Evolutionary conservation across 2,329 filamentous ascomycete species (phyloP), one percentile per base, ranked within the genome.

Genomic region (Mollisia scopiformis): DNA sequence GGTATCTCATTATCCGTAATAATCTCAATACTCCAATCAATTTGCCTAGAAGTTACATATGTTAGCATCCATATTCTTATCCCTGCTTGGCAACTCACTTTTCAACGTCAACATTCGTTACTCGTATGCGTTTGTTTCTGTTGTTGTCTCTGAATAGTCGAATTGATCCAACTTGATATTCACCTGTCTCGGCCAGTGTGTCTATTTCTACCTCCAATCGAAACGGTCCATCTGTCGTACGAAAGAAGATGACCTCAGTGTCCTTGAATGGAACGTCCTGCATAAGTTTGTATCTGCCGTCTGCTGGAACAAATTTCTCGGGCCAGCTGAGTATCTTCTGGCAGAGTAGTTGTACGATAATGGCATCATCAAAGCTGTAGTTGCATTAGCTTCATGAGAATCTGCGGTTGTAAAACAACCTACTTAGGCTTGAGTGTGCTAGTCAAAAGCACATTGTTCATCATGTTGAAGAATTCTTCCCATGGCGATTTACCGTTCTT

Each of bases 21-120:
- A 11, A 74, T 65, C 27, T 73, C 70, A 10, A 73, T 25, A n/a
- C 59, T 61, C 68, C 71, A 73, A 55, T 73, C 68, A 35, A 72
- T 37, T 35, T 66, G 49, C 41, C 72, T 73, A 56, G 27, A 3
- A 37, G 10, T 25, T 23, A 25, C 46, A 46, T 31, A 10, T 39
- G n/a, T 53, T n/a, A 52, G 46, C 23, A 43, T 4, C 57, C n/a
- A 31, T 21, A 31, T 21, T 41, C 5, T 35, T 52, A 13, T 23
- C 25, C n/a, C n/a, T 49, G 11, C 43, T 47, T 25, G 19, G 4
- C 13, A 27, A 30, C 63, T 41, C 60, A 69, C 69, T 56, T 69
- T 47, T 70, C 69, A 31, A 72, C 58, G 41, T 73, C 68, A 19
- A 72, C 56, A n/a, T 39, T 65, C 19, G 65, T 65, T n/a, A 71